Conservation (phyloP, 768 basidiomycete genomes). For the Xanthoconium purpureum region DNA sequence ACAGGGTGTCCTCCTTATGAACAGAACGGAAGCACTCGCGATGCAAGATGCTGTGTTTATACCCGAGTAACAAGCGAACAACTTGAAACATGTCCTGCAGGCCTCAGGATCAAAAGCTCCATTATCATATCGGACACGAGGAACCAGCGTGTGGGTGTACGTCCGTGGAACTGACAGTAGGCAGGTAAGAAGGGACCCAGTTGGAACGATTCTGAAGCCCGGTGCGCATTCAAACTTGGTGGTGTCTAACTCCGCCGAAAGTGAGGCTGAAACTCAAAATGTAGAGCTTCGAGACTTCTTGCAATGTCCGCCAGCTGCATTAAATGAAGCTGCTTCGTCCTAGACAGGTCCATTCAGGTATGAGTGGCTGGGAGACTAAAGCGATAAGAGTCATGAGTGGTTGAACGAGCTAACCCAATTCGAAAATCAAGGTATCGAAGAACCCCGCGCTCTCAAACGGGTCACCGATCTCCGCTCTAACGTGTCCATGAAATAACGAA, state of each 20-base stretch:
- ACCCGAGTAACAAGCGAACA: not conserved
- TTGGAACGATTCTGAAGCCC: no score
- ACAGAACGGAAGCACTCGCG: not conserved
- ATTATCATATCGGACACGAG: conserved; percentile 9
- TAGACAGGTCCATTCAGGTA: no score
- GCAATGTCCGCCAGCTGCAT: not conserved
- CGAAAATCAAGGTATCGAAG: not conserved
- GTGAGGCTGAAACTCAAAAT: no score
- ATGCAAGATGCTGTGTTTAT: not conserved
- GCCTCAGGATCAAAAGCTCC: not conserved
- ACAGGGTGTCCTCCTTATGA: not conserved
- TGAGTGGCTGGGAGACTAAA: no score
- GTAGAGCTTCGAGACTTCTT: not conserved
- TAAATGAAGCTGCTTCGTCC: no score
- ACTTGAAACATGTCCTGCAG: not conserved
- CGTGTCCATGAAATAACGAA: no score
- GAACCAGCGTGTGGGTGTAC: conserved; percentile 7
- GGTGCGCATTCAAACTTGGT: no score
- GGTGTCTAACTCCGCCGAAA: not conserved
- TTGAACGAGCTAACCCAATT: no score
- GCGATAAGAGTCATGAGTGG: no score
- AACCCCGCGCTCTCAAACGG: not conserved
- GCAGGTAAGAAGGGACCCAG: no score
- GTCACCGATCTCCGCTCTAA: not conserved
- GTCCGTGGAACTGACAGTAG: not conserved